Evolutionary conservation across 2,329 filamentous ascomycete species (phyloP), one percentile per base, ranked within the genome.

Genomic region (Stachybotrys elegans): DNA sequence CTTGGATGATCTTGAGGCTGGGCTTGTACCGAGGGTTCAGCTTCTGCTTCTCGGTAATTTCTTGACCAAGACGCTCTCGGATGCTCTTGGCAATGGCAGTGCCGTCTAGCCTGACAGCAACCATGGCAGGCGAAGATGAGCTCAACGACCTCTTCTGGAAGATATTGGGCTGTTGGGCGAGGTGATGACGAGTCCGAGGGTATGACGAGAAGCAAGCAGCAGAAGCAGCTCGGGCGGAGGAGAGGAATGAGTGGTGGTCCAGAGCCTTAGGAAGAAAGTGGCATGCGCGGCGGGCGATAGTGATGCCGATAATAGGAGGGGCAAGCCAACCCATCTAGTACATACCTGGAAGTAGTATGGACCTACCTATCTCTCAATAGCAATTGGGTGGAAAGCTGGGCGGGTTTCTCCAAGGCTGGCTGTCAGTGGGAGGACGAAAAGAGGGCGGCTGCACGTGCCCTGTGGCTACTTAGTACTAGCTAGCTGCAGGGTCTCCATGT

Each of bases 71-170:
- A 49, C 78, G 78, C 72, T 91, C 88, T 49, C 93, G 85, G 63
- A 97, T 95, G 63, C 75, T 79, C 74, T 92, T 94, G 56, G 93
- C 93, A 72, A 97, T 90, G 64, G 88, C 89, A 45, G 85, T 95
- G 73, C 93, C 93, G 73, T 98, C 93, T 59, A 98, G 93, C 75
- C 90, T 95, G 58, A 78, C 81, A 55, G 89, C 92, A 56, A 82
- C 81, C 91, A 96, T 97, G 61, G 70, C 74, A 68, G 70, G 60
- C 56, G 71, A 56, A 51, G 77, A 81, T 54, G 69, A 68, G 34
- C 69, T 68, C 55, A 73, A 75, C n/a, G 9, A n/a, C n/a, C n/a
- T n/a, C n/a, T n/a, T n/a, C n/a, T n/a, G n/a, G n/a, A n/a, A n/a
- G n/a, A n/a, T n/a, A n/a, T 34, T 16, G 14, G 31, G n/a, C 8